Evolutionary conservation across 257 asterid species (phyloP), one percentile per base, ranked within the genome.

Genomic region (Capsicum baccatum): DNA sequence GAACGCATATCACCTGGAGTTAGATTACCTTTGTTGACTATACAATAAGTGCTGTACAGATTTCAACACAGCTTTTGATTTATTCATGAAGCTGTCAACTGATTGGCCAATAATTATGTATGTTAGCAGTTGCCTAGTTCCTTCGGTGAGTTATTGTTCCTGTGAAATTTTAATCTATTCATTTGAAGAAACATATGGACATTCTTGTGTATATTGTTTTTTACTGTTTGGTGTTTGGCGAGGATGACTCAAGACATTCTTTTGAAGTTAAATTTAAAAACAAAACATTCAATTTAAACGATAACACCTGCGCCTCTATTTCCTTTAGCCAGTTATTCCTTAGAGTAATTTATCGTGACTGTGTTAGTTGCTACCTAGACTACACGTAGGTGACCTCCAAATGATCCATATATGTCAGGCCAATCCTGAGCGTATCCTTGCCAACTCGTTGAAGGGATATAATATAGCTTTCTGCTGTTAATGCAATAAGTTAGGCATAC

Each of bases 51-150:
- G 56, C 60, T 73, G 42, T 73, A 73, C 60, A 47, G 44, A 48
- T 19, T 6, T 48, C 17, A 11, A 48, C 80, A 48, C 11, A 33
- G 80, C 19, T 73, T 73, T 73, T 73, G 42, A 73, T 73, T 73
- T 73, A 48, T 73, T 47, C 58, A 48, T 73, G 80, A 48, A 73
- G 60, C 80, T 48, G 39, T 21, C 19, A 73, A 73, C 80, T 48
- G n/a, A 73, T 73, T 48, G 16, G 12, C 60, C 60, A 73, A 47
- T 19, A 44, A 19, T 11, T 47, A 4, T 48, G 60, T 73, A 19
- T 50, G 60, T 73, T 73, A 73, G 48, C 17, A 19, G 80, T 73
- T 19, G 12, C 60, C 80, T 11, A 48, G 60, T 73, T 48, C 59
- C 59, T 9, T 14, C 5, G 3, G 59, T 48, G 58, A 48, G 80